Percentiles rank a stretch among this genome's conserved stretches.
Conservation (phyloP, 352 stramenopile genomes). For the Elongisporangium prolatum region DNA sequence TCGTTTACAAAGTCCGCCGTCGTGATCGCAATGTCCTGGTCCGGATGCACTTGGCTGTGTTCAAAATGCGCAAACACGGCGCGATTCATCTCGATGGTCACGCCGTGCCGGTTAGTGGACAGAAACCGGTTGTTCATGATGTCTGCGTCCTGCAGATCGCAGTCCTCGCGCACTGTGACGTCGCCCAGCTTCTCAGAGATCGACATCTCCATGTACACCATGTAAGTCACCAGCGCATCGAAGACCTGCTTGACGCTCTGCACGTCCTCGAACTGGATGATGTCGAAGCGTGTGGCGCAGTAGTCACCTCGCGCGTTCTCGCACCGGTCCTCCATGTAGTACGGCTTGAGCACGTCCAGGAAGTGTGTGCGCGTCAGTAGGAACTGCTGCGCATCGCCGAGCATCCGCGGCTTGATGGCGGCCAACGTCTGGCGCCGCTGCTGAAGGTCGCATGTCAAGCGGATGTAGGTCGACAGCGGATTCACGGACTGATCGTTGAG, state of each 20-base stretch:
- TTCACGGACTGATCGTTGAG: not conserved
- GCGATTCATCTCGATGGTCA: constrained; percentile 35
- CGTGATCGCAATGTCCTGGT: constrained; percentile 18
- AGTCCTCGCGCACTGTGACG: constrained; percentile 52
- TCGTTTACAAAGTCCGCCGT: constrained; percentile 27
- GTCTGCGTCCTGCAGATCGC: constrained; percentile 33
- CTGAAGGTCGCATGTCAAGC: constrained; percentile 7
- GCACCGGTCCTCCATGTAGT: constrained; percentile 41
- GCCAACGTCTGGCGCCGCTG: constrained; percentile 27
- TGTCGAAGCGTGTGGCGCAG: constrained; percentile 40
- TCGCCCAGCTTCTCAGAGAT: constrained; percentile 47
- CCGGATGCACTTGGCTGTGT: not conserved
- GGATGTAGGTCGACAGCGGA: not conserved
- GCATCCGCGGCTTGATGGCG: constrained; percentile 20
- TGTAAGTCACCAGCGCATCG: constrained; percentile 43
- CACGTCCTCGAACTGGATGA: constrained; percentile 33
- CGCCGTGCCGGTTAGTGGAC: constrained; percentile 20
- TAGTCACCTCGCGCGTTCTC: constrained; percentile 29
- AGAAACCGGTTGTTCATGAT: constrained; percentile 44
- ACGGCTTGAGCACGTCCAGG: constrained; percentile 28
- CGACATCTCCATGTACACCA: constrained; percentile 47
- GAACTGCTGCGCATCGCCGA: constrained; percentile 25
- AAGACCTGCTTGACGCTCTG: constrained; percentile 34
- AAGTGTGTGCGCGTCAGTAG: constrained; percentile 32
- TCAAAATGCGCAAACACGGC: not conserved